A percentile compares a stretch with the other conserved stretches of the same genome.
Evolutionary conservation across 2,329 filamentous ascomycete species (phyloP).

Genomic region (Beauveria australis): DNA sequence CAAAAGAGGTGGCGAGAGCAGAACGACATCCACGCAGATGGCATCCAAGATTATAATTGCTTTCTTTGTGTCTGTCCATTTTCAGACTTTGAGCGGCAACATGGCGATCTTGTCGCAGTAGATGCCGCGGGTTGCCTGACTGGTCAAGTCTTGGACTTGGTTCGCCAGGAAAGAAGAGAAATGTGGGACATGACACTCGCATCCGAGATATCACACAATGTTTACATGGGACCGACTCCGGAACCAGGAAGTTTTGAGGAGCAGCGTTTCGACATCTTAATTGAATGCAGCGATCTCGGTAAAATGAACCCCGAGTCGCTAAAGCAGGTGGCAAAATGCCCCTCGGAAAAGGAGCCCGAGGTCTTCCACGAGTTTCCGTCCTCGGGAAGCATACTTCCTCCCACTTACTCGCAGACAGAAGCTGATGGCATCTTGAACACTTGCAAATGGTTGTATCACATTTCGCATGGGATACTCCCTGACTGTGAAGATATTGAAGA

Average conservation of each 20-base stretch:
- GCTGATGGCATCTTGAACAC: constrained; percentile 78
- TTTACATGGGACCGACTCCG: constrained; percentile 83
- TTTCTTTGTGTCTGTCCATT: constrained; percentile 66
- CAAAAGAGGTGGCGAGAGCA: constrained; percentile 67
- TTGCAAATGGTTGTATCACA: constrained; percentile 81
- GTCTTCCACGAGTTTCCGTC: constrained; percentile 68
- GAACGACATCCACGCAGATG: constrained; percentile 46
- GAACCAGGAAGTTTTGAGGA: constrained; percentile 54
- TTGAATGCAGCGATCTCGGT: constrained; percentile 83
- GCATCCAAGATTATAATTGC: constrained; percentile 67
- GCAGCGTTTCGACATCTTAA: constrained; percentile 68
- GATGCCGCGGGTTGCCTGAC: constrained; percentile 65
- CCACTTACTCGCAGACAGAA: constrained; percentile 75
- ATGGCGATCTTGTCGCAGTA: constrained; percentile 65
- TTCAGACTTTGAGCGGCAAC: constrained; percentile 59
- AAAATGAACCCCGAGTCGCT: constrained; percentile 64
- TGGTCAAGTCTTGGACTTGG: constrained; percentile 77
- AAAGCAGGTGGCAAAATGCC: constrained; percentile 50
- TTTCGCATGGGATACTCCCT: constrained; percentile 58
- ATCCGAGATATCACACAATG: constrained; percentile 80
- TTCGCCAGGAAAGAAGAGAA: constrained; percentile 78
- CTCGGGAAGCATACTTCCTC: constrained; percentile 83
- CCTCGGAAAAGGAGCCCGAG: constrained; percentile 32
- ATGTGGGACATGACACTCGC: constrained; percentile 92
- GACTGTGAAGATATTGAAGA: constrained; percentile 24